Base-by-base conservation (phyloP, 306 rosid species). In the Gynostemma pentaphyllum region DNA sequence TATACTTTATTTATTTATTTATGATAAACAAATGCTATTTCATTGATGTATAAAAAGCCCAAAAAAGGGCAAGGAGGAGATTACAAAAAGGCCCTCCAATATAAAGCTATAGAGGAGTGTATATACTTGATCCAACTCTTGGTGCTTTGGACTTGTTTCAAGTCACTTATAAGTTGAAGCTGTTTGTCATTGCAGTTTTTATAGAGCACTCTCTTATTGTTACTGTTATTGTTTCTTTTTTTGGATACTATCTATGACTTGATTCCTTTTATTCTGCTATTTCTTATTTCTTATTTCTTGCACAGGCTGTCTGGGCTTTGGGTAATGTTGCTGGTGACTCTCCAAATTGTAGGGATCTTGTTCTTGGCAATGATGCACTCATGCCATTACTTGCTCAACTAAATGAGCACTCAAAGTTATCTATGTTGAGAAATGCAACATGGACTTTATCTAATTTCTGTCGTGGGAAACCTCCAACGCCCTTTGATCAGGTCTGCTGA, bases 301-400 rank as follows among this genome's bases (percentile, higher is more conserved):
- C 42, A 8, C 45, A 74, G 83, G 87, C 87, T 8, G 79, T 81
- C 9, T 77, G 84, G 84, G 83, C 83, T 44, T 80, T 87, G 21
- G 90, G 88, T 66, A 83, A 77, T 44, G 79, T 87, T 71, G 88
- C 86, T 48, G 88, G 86, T 55, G 92, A 82, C 64, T 85, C 92
- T 55, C 86, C 84, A 27, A 64, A 39, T 37, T 67, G 84, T 57
- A 79, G 90, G 63, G 88, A 83, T 76, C 82, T 79, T 71, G 84
- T 81, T 72, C 82, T 87, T 55, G 30, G 68, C 49, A 75, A 80
- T 16, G 84, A 82, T 68, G 90, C 88, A 1, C 77, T 83, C 15
- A 5, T 76, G 60, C 90, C 88, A 14, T 45, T 83, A 64, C 49
- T 87, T 22, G 27, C 71, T 46, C 84, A 71, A 23, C 67, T 87